phyloP scores from a whole-genome alignment of 192 early-diverging fungal species.

The Coemansia erecta region DNA sequence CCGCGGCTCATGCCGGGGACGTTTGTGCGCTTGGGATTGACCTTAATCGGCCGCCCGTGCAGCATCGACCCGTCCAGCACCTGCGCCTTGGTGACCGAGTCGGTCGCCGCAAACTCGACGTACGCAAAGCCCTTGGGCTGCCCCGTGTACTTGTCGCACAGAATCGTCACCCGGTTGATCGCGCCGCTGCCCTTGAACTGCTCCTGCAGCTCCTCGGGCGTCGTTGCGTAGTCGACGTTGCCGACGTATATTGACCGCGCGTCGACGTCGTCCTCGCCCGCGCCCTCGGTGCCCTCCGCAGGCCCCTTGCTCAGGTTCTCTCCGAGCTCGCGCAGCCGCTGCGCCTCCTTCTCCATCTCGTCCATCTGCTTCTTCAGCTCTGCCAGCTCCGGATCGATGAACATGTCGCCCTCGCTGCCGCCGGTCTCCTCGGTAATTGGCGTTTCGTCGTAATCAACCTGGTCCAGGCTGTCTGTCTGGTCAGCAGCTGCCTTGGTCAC shows the following conservation, averaged over 20 bases:
- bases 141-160: constrained; percentile 92
- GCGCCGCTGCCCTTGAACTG: constrained; percentile 94
- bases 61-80: constrained; percentile 86
- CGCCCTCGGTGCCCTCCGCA: constrained; percentile 13
- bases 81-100: constrained; percentile 78
- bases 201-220: constrained; percentile 92
- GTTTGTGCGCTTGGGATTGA: constrained; percentile 91
- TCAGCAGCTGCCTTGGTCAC: constrained; percentile 6
- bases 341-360: constrained; percentile 53
- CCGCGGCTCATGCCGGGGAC: constrained; percentile 85
- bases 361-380: constrained; percentile 46
- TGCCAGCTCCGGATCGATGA: constrained; percentile 40
- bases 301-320: constrained; percentile 42
- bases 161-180: constrained; percentile 95
- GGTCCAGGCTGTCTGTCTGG: constrained; percentile 15
- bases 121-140: constrained; percentile 93
- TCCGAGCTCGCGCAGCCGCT: constrained; percentile 47
- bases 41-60: constrained; percentile 80
- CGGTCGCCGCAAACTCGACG: constrained; percentile 89
- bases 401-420: constrained; percentile 10
- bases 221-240: constrained; percentile 92
- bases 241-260: constrained; percentile 90
- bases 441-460: constrained; percentile 24
- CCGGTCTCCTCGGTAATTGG: constrained; percentile 4
- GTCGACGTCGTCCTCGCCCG: constrained; percentile 60